A percentile compares a stretch with the other conserved stretches of the same genome.
Evolutionary conservation across 2,329 filamentous ascomycete species (phyloP).

Genomic region (Colletotrichum gigasporum): DNA sequence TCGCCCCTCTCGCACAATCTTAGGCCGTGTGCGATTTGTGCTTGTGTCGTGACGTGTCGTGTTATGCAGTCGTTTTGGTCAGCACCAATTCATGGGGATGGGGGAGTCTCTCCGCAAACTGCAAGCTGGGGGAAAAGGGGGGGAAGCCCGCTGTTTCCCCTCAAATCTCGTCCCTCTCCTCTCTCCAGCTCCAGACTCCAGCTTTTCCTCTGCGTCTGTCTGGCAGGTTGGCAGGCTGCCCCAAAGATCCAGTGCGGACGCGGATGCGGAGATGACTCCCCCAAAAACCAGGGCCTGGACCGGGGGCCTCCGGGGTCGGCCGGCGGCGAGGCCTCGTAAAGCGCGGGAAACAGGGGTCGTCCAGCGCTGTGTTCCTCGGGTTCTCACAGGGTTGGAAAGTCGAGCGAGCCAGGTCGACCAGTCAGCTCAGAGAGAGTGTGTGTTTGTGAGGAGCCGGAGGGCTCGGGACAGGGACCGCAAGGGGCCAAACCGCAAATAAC

Average conservation of each 20-base stretch:
- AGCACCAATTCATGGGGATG: too few relatives aligned
- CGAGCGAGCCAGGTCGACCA: neutral
- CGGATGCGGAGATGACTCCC: conserved; percentile 25
- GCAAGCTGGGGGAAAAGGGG: neutral
- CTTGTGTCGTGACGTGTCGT: neutral
- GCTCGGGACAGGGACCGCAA: neutral
- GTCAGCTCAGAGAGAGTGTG: neutral
- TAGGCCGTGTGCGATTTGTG: neutral
- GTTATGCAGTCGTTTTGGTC: neutral
- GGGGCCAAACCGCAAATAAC: neutral
- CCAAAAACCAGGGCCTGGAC: neutral
- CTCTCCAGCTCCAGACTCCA: conserved; percentile 12
- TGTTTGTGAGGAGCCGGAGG: neutral
- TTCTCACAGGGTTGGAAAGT: neutral
- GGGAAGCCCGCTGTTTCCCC: conserved; percentile 14
- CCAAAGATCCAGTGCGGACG: conserved; percentile 2
- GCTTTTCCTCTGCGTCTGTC: too few relatives aligned
- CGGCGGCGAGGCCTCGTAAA: neutral
- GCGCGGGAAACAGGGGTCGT: neutral
- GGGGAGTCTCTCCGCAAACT: conserved; percentile 8
- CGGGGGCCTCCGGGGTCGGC: neutral
- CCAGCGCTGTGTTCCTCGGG: neutral
- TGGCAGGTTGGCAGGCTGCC: too few relatives aligned
- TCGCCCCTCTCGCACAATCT: neutral
- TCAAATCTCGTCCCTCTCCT: conserved; percentile 7